Percentiles rank a stretch among this genome's conserved stretches.
These are phyloP conservation scores for Verticillium alfalfae DNA, from an alignment of 2,329 filamentous ascomycete genomes.

Conservation along the genomic window DNA sequence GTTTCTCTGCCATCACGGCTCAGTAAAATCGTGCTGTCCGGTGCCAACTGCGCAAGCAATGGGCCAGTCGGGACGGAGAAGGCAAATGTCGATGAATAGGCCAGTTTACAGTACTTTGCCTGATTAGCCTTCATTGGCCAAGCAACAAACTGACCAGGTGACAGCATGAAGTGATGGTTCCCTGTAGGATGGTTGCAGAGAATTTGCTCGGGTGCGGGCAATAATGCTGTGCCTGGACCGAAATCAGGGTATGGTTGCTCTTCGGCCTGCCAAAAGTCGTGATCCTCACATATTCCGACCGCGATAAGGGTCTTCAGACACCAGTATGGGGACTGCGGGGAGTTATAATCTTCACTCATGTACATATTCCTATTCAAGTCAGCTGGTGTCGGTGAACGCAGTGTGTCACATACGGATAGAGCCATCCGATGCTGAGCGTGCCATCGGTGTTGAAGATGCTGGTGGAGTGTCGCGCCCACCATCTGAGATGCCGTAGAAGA, in stretches of 20 bases:
- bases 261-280: slow-evolving; percentile 38
- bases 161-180: slow-evolving; percentile 36
- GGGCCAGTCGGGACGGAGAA: slow-evolving; percentile 36
- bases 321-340: slow-evolving; percentile 51
- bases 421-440: slow-evolving; percentile 38
- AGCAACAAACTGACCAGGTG: slow-evolving; percentile 29
- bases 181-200: slow-evolving; percentile 26
- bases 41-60: slow-evolving; percentile 24
- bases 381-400: neutral
- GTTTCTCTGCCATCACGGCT: slow-evolving; percentile 23
- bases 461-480: slow-evolving; percentile 35
- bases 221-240: neutral
- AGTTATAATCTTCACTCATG: slow-evolving; percentile 52
- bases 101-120: slow-evolving; percentile 42
- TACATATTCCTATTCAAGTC: slow-evolving; percentile 37
- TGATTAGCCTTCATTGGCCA: slow-evolving; percentile 31
- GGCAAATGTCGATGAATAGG: slow-evolving; percentile 40
- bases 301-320: slow-evolving; percentile 43
- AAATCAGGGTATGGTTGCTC: slow-evolving; percentile 22
- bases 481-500: slow-evolving; percentile 41
- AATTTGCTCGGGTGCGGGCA: slow-evolving; percentile 32
- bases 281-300: slow-evolving; percentile 23
- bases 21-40: slow-evolving; percentile 22
- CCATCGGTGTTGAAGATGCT: slow-evolving; percentile 43
- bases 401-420: slow-evolving; percentile 20